Conservation (phyloP, 352 stramenopile genomes). For the Pythium scleroteichum region DNA sequence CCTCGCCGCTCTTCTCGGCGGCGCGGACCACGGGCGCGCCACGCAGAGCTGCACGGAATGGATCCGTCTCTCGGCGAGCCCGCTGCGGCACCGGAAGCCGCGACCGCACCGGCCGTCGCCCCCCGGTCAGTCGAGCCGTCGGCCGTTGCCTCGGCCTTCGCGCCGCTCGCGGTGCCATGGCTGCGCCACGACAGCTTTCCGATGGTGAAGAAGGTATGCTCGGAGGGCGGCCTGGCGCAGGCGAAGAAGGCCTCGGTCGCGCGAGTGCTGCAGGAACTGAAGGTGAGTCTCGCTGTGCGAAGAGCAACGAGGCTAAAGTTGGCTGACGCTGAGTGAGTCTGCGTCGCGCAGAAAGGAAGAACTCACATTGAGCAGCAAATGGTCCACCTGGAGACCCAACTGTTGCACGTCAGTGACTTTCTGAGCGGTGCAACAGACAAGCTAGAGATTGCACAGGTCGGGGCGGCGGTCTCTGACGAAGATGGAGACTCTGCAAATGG, state of each 20-base stretch:
- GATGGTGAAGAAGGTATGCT: conserved; percentile 50
- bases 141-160: conserved; percentile 14
- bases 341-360: conserved; percentile 41
- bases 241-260: conserved; percentile 55
- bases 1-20: background rate
- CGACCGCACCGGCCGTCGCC: background rate
- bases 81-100: background rate
- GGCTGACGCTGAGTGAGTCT: conserved; percentile 2
- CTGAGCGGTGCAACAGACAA: conserved; percentile 43
- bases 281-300: conserved; percentile 28
- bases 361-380: conserved; percentile 59
- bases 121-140: background rate
- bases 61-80: conserved; percentile 5
- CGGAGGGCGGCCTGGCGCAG: conserved; percentile 41
- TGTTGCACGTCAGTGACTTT: conserved; percentile 63
- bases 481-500: background rate
- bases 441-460: conserved; percentile 37
- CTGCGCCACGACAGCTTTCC: conserved; percentile 69
- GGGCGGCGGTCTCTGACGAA: background rate
- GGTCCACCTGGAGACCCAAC: conserved; percentile 54
- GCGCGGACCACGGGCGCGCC: background rate
- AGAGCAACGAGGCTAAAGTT: background rate
- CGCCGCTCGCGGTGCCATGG: conserved; percentile 55
- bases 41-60: conserved; percentile 6
- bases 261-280: conserved; percentile 66